Base-by-base conservation (phyloP, 2,329 filamentous ascomycete species). In the Fusarium sambucinum region DNA sequence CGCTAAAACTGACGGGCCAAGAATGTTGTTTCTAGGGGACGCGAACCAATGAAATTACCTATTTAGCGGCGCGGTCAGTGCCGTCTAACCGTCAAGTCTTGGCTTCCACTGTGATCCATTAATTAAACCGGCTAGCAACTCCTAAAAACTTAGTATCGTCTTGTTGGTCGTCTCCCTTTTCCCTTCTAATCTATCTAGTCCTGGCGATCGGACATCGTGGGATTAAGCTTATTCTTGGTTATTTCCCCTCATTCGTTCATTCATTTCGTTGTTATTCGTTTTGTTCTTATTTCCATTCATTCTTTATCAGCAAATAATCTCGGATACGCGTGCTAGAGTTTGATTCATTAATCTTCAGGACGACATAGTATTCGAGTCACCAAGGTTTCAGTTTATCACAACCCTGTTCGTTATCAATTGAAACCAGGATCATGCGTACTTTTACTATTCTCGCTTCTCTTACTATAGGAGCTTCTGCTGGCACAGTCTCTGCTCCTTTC, bases 401-500 rank as follows among this genome's bases (percentile, higher is more conserved):
- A 44, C 55, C 17, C 14, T 45, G 29, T 33, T n/a, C 44, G 25
- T 17, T 23, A 17, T 29, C 48, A 44, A 55, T 27, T 35, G 13
- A 41, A 23, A 23, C 50, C 27, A 14, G n/a, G 21, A 55, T 32
- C 14, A 69, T 74, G 63, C 71, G 55, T 32, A 55, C 66, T 30
- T 51, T 73, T 37, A 48, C 59, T 16, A 52, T 76, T 45, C 52
- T 68, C 25, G 38, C 46, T 35, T 68, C 70, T 47, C 55, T 72
- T 45, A 63, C 64, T 42, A 59, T 63, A 41, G 56, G 69, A 33
- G 72, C 59, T 25, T 71, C 72, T 35, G 74, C 74, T 41, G 74
- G 74, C 51, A 72, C 68, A 41, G 54, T 76, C 40, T 66, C 65
- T 40, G 70, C 73, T n/a, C 55, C 55, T 17, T 55, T 76, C 45